Conservation (phyloP, 1,139 yeast species). For the Protomyces arabidopsidicola region DNA sequence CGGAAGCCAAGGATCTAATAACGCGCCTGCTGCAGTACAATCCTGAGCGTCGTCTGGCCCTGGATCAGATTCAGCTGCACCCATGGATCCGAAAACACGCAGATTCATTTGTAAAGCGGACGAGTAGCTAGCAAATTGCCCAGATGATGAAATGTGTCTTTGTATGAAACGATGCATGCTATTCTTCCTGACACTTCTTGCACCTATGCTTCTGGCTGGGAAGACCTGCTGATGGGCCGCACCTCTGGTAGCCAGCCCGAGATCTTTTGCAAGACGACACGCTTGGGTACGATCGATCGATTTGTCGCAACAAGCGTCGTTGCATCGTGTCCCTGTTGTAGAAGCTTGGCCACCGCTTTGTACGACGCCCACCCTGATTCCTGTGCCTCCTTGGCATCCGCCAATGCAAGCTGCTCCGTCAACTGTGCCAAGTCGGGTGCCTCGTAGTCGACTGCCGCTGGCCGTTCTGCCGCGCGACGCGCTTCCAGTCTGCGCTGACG, state of each 20-base stretch:
- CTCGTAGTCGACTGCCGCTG: not conserved
- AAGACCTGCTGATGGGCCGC: not conserved
- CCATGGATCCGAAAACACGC: slow-evolving; percentile 76
- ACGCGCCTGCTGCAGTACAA: slow-evolving; percentile 55
- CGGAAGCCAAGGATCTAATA: slow-evolving; percentile 76
- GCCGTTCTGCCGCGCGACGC: slow-evolving; percentile 3
- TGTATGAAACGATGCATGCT: not conserved
- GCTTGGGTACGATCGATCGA: slow-evolving; percentile 7
- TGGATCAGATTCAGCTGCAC: slow-evolving; percentile 61
- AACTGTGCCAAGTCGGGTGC: not conserved
- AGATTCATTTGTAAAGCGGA: slow-evolving; percentile 22
- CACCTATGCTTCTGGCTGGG: not conserved
- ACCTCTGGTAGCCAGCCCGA: slow-evolving; percentile 13
- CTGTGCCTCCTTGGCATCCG: not conserved
- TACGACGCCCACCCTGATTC: not conserved
- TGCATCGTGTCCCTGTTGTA: not conserved
- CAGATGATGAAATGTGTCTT: not conserved
- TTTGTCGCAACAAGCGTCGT: slow-evolving; percentile 14
- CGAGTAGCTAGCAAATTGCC: slow-evolving; percentile 1
- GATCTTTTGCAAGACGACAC: slow-evolving; percentile 10
- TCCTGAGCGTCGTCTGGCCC: slow-evolving; percentile 60
- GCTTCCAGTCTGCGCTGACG: slow-evolving; percentile 8
- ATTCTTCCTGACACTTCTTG: not conserved
- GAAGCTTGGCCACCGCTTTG: not conserved
- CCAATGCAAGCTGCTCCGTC: not conserved